These are phyloP conservation scores for Sugiyamaella japonica DNA, from an alignment of 1,139 yeast genomes.

Conservation along the genomic window DNA sequence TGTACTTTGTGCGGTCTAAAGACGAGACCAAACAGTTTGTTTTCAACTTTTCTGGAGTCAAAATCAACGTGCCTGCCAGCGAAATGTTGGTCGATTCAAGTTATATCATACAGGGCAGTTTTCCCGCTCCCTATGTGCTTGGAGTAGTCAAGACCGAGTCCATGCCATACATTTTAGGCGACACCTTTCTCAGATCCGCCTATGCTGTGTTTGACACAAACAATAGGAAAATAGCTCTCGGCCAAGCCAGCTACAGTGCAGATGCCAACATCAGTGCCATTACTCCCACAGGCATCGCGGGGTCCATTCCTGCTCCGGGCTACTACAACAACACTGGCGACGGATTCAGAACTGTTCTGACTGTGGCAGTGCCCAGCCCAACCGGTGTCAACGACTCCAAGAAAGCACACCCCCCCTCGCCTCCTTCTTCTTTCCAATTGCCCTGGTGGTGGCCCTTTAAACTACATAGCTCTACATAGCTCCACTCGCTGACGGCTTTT, in stretches of 20 bases:
- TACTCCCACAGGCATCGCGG: slow-evolving; percentile 20
- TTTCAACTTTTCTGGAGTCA: slow-evolving; percentile 35
- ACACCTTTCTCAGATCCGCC: slow-evolving; percentile 69
- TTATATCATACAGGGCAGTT: slow-evolving; percentile 27
- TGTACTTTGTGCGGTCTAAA: slow-evolving; percentile 28
- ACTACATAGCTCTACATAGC: background rate
- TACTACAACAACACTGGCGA: background rate
- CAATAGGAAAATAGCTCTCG: slow-evolving; percentile 61
- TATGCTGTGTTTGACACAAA: slow-evolving; percentile 81
- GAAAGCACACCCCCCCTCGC: slow-evolving; percentile 4
- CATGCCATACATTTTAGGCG: slow-evolving; percentile 55
- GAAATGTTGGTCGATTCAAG: slow-evolving; percentile 33
- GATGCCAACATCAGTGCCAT: slow-evolving; percentile 32
- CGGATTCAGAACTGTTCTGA: slow-evolving; percentile 2
- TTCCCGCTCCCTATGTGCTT: slow-evolving; percentile 28
- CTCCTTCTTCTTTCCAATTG: slow-evolving; percentile 6
- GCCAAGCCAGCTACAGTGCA: slow-evolving; percentile 50
- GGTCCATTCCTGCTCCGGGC: slow-evolving; percentile 22
- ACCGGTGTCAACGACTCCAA: background rate
- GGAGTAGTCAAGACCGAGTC: slow-evolving; percentile 33
- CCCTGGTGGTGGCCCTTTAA: slow-evolving; percentile 21
- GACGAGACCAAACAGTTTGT: slow-evolving; percentile 27
- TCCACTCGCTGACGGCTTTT: background rate
- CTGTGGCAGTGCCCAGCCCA: slow-evolving; percentile 1
- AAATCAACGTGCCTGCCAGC: slow-evolving; percentile 31